phyloP scores from a whole-genome alignment of 1,139 yeast genomes.

The Debaryomycetaceae sp. region DNA sequence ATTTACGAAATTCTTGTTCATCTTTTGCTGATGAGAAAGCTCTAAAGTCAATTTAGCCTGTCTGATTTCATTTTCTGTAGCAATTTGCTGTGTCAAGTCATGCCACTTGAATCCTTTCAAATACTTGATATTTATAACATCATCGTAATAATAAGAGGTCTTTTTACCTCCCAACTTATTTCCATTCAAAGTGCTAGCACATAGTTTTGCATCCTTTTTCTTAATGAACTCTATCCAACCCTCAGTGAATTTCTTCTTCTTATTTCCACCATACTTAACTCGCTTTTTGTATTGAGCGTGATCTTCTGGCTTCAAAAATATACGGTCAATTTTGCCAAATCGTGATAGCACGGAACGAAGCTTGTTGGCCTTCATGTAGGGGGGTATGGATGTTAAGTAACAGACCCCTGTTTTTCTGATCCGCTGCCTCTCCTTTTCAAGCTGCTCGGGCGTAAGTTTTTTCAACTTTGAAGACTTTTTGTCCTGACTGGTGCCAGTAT shows the following conservation, averaged over 20 bases:
- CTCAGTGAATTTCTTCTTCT: conserved; percentile 81
- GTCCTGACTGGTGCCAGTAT: conserved; percentile 2
- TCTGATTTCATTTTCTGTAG: conserved; percentile 84
- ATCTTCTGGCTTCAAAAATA: conserved; percentile 87
- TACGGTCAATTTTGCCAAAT: conserved; percentile 83
- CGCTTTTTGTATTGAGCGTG: conserved; percentile 60
- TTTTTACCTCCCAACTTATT: conserved; percentile 90
- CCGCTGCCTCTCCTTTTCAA: conserved; percentile 55
- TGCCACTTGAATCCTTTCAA: conserved; percentile 93
- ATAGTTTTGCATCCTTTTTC: conserved; percentile 84
- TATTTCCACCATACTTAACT: conserved; percentile 90
- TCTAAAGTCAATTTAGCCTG: conserved; percentile 86
- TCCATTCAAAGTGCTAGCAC: conserved; percentile 84
- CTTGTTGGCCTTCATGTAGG: conserved; percentile 94
- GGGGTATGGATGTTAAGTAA: conserved; percentile 86
- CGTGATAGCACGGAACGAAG: conserved; percentile 73
- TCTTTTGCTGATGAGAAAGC: conserved; percentile 80
- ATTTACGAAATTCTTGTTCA: conserved; percentile 77
- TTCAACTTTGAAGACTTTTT: conserved; percentile 34
- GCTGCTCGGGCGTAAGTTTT: conserved; percentile 49
- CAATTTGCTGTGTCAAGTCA: conserved; percentile 89
- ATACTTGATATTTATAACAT: conserved; percentile 85
- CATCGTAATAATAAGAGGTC: conserved; percentile 91
- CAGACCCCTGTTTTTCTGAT: conserved; percentile 84
- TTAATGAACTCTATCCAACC: conserved; percentile 95